phyloP scores from a whole-genome alignment of 163 green algal genomes.

The Chlamydomonas reinhardtii region DNA sequence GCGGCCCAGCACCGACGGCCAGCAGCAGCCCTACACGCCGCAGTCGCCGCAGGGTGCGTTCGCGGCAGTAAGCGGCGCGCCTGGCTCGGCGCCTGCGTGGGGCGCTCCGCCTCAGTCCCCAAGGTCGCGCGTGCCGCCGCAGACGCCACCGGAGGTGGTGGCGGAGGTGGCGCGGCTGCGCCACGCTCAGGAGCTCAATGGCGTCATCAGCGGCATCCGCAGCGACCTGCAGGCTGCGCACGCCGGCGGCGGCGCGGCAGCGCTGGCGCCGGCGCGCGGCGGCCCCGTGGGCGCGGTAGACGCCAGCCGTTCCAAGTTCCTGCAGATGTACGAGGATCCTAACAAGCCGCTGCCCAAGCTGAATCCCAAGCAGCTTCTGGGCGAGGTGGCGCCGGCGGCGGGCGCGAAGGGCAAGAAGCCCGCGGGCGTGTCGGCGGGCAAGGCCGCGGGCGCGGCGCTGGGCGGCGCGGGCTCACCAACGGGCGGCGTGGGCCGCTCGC shows the following conservation, averaged over 20 bases:
- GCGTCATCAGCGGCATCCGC: conserved; percentile 29
- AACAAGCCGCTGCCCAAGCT: conserved; percentile 22
- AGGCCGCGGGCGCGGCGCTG: too few relatives aligned
- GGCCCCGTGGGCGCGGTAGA: too few relatives aligned
- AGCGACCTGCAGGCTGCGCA: conserved; percentile 6
- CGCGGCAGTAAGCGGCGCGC: too few relatives aligned
- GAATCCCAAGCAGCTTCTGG: conserved; percentile 40
- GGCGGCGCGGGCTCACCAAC: background rate
- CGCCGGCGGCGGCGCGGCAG: background rate
- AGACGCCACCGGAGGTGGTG: conserved; percentile 35
- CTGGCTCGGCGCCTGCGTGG: too few relatives aligned
- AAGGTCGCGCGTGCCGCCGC: background rate
- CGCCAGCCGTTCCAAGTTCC: conserved; percentile 28
- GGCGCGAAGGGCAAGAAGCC: too few relatives aligned
- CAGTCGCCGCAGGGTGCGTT: too few relatives aligned
- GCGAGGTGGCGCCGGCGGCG: background rate
- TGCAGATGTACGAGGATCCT: conserved; percentile 53
- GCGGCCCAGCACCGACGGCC: background rate
- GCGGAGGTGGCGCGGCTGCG: conserved; percentile 43
- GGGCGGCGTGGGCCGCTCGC: background rate
- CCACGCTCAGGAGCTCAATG: conserved; percentile 28
- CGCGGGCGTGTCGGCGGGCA: too few relatives aligned
- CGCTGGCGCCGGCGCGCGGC: too few relatives aligned
- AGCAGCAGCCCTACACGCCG: background rate
- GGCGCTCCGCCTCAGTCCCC: background rate